Conservation (phyloP, 768 basidiomycete genomes). For the Omphalotus guepiniiformis region DNA sequence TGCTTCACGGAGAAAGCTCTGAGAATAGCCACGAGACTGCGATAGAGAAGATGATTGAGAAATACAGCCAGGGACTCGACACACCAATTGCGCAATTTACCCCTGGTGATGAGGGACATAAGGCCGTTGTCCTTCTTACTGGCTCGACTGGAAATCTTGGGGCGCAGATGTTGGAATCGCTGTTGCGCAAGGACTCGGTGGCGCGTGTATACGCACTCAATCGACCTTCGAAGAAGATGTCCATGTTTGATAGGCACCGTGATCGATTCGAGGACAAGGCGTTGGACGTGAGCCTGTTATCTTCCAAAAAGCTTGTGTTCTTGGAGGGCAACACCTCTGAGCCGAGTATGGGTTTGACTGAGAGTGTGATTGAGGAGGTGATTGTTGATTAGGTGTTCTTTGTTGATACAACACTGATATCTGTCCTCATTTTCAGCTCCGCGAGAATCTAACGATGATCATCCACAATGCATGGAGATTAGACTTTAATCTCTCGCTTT, state of each 20-base stretch:
- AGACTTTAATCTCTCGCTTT: constrained; percentile 33
- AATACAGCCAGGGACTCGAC: constrained; percentile 1
- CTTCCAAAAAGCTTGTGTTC: constrained; percentile 11
- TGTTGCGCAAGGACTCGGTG: constrained; percentile 15
- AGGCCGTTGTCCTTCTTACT: constrained; percentile 22
- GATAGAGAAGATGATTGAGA: constrained; percentile 5
- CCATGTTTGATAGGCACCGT: constrained; percentile 15
- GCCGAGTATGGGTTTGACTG: constrained; percentile 13
- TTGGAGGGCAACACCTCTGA: constrained; percentile 14
- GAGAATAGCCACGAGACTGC: background rate
- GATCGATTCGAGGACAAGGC: constrained; percentile 17
- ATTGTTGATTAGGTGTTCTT: background rate
- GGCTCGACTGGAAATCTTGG: constrained; percentile 31
- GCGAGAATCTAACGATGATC: constrained; percentile 17
- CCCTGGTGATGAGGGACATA: background rate
- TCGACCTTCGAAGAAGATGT: constrained; percentile 4
- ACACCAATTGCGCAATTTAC: background rate
- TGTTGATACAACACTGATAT: background rate
- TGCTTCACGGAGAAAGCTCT: background rate
- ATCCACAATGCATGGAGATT: constrained; percentile 34
- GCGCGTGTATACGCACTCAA: constrained; percentile 19
- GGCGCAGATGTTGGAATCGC: constrained; percentile 17
- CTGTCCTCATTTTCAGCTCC: background rate
- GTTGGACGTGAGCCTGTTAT: constrained; percentile 12
- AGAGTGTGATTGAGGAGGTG: constrained; percentile 16